phyloP scores from a whole-genome alignment of 2,329 filamentous ascomycete genomes.

The Aspergillus fumigatus region DNA sequence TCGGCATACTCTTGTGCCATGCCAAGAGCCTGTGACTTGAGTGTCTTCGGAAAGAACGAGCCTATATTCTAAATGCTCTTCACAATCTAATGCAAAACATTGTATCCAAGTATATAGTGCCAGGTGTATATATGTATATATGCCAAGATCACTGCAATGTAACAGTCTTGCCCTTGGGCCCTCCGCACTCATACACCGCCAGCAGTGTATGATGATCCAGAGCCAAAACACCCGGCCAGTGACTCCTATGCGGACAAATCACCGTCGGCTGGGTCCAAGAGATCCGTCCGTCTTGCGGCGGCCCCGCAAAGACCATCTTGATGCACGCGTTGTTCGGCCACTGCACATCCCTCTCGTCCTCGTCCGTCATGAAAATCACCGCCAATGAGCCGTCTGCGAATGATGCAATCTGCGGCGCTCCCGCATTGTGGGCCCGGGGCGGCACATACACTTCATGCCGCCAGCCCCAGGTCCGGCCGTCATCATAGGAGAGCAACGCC shows the following conservation, averaged over 20 bases:
- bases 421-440: slow-evolving; percentile 36
- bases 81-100: background rate
- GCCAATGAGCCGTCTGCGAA: slow-evolving; percentile 38
- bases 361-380: slow-evolving; percentile 47
- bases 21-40: no score
- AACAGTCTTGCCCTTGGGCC: slow-evolving; percentile 23
- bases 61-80: background rate
- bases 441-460: slow-evolving; percentile 42
- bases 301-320: slow-evolving; percentile 38
- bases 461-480: slow-evolving; percentile 37
- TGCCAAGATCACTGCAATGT: slow-evolving; percentile 4
- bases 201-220: slow-evolving; percentile 21
- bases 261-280: slow-evolving; percentile 30
- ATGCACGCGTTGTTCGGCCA: slow-evolving; percentile 41
- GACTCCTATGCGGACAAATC: slow-evolving; percentile 28
- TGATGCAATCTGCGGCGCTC: slow-evolving; percentile 43
- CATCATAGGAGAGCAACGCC: slow-evolving; percentile 43
- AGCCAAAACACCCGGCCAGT: slow-evolving; percentile 38
- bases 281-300: slow-evolving; percentile 30
- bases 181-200: slow-evolving; percentile 27
- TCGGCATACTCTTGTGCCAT: no score
- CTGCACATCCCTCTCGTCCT: slow-evolving; percentile 30
- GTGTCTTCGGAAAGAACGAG: no score
- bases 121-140: background rate
- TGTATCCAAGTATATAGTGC: background rate